Base-by-base conservation (phyloP, 2,329 filamentous ascomycete genomes). In the Penicillium carneum region DNA sequence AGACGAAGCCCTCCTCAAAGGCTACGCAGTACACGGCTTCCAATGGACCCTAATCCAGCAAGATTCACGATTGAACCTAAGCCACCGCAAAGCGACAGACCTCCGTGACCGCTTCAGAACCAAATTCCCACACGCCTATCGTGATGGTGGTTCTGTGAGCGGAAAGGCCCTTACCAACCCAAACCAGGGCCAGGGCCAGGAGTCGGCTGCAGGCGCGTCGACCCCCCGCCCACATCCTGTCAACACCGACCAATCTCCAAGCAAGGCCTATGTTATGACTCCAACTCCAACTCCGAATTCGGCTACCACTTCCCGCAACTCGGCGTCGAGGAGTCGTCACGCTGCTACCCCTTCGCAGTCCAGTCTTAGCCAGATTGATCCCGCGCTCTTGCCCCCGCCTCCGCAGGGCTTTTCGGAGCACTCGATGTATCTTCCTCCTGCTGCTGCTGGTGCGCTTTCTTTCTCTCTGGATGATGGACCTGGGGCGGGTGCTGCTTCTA, bases 61-160 rank as follows among this genome's bases (percentile, higher is more conserved):
- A 59, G 86, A 88, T 61, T 74, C 76, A 14, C 77, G 81, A 6
- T 73, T 88, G 3, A 80, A 81, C 12, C 80, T 88, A 46, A 70
- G 73, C 10, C 78, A 82, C 64, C 81, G 86, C 43, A 82, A 82
- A 46, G 79, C 84, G 16, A 87, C 85, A 1, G 87, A 89, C 68
- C 70, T 89, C 14, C 80, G 87, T 34, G 87, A 89, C 71, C 83
- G 86, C 4, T 87, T 89, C 64, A 80, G 87, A 16, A 87, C 84
- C 8, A 81, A 82, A 34, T 88, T 84, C 65, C 85, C 86, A 0
- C 80, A 86, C 33, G 78, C 82, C 18, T 89, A 87, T 69, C 80
- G 79, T 12, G 73, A 79, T 33, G 78, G 77, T 2, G 77, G 78
- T n/a, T 76, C 77, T 18, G 75, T 78, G 23, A 78, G 71, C 23